Percentiles rank a stretch among this genome's conserved stretches.
phyloP scores from a whole-genome alignment of 345 rosid species.

The Citrus sinensis region DVS_A1.0 CM039169.1:25881501-25882000 shows the following conservation, averaged over 20 bases:
- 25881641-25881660: neutral
- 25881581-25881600: neutral
- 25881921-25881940: neutral
- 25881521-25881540: neutral
- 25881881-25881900: neutral
- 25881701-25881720: neutral
- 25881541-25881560: neutral
- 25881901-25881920: neutral
- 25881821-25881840: neutral
- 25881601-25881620: neutral
- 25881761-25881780: neutral
- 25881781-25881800: neutral
- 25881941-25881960: neutral
- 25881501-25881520: constrained; percentile 51
- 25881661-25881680: neutral
- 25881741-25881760: neutral
- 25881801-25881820: neutral
- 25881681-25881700: neutral
- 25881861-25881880: neutral
- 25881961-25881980: neutral
- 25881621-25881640: neutral
- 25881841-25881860: neutral
- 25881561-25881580: neutral
- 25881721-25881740: too few relatives aligned
- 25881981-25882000: neutral